Evolutionary conservation across 2,329 filamentous ascomycete species (phyloP).

Genomic region (Xylariaceae sp.): DNA sequence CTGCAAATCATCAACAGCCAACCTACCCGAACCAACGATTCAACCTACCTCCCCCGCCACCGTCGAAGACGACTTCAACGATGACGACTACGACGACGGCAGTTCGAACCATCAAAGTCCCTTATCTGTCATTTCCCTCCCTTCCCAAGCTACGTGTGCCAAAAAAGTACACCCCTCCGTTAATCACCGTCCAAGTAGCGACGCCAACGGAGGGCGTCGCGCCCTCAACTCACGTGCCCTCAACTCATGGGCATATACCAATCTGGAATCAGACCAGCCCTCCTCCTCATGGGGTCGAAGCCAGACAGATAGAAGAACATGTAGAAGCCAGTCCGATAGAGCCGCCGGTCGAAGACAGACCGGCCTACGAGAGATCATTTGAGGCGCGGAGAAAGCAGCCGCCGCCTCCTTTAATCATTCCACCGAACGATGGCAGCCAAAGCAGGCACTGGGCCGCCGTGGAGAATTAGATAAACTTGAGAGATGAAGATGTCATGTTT

Average conservation of each 20-base stretch:
- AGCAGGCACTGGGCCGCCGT: background rate
- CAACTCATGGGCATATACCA: slow-evolving; percentile 15
- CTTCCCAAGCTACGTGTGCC: slow-evolving; percentile 37
- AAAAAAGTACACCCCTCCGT: slow-evolving; percentile 39
- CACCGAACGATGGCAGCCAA: slow-evolving; percentile 12
- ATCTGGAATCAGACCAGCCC: slow-evolving; percentile 29
- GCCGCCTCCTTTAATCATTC: slow-evolving; percentile 16
- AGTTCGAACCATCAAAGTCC: slow-evolving; percentile 27
- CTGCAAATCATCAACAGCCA: background rate
- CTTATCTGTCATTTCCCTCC: slow-evolving; percentile 36
- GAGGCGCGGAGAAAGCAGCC: slow-evolving; percentile 12
- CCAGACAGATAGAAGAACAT: too few species aligned
- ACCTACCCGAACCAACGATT: background rate
- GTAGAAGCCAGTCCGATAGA: too few species aligned
- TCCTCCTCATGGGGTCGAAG: slow-evolving; percentile 21
- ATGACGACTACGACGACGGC: too few species aligned
- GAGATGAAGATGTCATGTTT: too few species aligned
- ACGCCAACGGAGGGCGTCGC: slow-evolving; percentile 24
- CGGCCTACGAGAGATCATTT: slow-evolving; percentile 26
- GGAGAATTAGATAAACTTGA: background rate
- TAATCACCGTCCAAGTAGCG: slow-evolving; percentile 30
- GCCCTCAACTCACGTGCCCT: background rate
- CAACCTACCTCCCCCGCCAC: slow-evolving; percentile 11
- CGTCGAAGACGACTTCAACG: background rate
- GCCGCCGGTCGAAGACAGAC: slow-evolving; percentile 13